Evolutionary conservation across 2,329 filamentous ascomycete genomes (phyloP), one percentile per base, ranked within the genome.

Genomic region (Colletotrichum sp.): DNA sequence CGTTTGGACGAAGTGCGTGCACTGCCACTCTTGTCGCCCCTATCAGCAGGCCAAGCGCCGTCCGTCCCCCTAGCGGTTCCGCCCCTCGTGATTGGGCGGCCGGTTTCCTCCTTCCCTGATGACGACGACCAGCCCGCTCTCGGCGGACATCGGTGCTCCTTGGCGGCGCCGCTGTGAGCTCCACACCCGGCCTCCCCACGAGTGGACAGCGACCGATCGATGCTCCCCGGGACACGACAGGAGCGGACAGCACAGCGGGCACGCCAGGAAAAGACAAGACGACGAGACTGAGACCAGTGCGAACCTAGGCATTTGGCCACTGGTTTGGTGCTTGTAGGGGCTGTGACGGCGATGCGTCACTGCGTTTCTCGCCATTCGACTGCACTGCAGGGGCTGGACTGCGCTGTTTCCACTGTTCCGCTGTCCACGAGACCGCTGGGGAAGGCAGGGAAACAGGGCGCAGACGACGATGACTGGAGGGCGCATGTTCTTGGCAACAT

Each of bases 41-140:
- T 66, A 75, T 73, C 74, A 75, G 64, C 70, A 34, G 64, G 64
- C 28, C 28, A 32, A 32, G 44, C 32, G 22, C 26, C 59, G 65
- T 68, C 64, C 28, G 36, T 26, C 57, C 18, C 70, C 74, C 70
- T 60, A 32, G 39, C 64, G 28, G 15, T 48, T 65, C 39, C 8
- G 39, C 22, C 12, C 15, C 24, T 24, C 57, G 55, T 69, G 74
- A 76, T 76, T 76, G 74, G 73, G 34, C 59, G 59, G 24, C 44
- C 34, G 70, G 44, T 24, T 68, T 18, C n/a, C 57, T 74, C 64
- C 59, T 60, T 60, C 34, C 70, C 57, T 76, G 74, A 69, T 76
- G 65, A 74, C 71, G 74, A 76, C 74, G 70, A 74, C 71, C 64
- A 59, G 71, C 59, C 74, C 74, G 71, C 74, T 73, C 70, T 76